phyloP scores from a whole-genome alignment of 2,329 filamentous ascomycete genomes.

The Gliomastix tumulicola region DNA sequence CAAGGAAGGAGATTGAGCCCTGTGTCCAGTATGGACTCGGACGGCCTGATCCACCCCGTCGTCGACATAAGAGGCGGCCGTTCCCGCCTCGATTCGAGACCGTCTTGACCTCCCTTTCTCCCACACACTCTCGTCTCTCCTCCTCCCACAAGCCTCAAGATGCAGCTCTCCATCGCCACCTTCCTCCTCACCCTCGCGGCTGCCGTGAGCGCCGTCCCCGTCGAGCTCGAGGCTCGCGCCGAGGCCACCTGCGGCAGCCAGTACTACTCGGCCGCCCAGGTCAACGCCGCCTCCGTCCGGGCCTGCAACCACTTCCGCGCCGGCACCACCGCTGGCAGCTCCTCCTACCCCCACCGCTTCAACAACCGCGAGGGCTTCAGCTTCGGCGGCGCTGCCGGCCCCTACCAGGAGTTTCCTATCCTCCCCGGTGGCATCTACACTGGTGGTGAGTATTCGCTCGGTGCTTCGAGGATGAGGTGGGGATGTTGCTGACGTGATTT shows the following conservation, averaged over 20 bases:
- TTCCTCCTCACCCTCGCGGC: slow-evolving; percentile 16
- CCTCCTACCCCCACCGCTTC: slow-evolving; percentile 27
- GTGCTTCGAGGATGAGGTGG: too few species aligned
- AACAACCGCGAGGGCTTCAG: slow-evolving; percentile 29
- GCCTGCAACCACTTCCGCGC: slow-evolving; percentile 8
- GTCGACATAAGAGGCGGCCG: too few species aligned
- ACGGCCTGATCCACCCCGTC: too few species aligned
- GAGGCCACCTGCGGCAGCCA: slow-evolving; percentile 20
- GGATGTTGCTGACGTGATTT: background rate
- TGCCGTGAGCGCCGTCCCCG: slow-evolving; percentile 16
- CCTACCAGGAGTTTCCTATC: slow-evolving; percentile 32
- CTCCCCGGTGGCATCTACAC: slow-evolving; percentile 21
- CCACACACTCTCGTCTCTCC: too few species aligned
- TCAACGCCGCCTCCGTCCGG: slow-evolving; percentile 16
- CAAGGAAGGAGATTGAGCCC: too few species aligned
- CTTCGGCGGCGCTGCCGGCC: slow-evolving; percentile 19
- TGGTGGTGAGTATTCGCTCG: slow-evolving; percentile 26
- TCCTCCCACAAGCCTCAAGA: too few species aligned
- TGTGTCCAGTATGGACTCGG: too few species aligned
- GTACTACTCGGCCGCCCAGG: slow-evolving; percentile 16
- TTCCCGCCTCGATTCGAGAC: too few species aligned
- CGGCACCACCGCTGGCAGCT: slow-evolving; percentile 15
- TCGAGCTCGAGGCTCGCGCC: slow-evolving; percentile 10
- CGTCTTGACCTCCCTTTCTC: too few species aligned
- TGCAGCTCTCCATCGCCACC: slow-evolving; percentile 15